Conservation (phyloP, 2,329 filamentous ascomycete species). For the Keithomyces neogunnii region DNA sequence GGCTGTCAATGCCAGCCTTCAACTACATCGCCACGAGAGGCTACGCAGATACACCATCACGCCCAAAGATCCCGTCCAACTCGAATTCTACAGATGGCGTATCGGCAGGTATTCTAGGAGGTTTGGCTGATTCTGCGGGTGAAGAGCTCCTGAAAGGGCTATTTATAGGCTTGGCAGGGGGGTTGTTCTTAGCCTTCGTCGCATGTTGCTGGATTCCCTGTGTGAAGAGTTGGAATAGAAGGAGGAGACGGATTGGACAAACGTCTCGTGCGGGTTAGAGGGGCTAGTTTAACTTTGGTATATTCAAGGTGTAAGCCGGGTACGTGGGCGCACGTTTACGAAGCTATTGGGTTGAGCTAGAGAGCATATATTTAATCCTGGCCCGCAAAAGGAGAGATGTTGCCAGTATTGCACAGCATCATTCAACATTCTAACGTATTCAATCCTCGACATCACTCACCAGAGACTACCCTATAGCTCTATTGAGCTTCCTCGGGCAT, state of each 20-base stretch:
- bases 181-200: background rate
- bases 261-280: background rate
- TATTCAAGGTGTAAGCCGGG: too few relatives aligned
- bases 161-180: background rate
- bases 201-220: constrained; percentile 4
- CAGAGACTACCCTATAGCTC: too few relatives aligned
- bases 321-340: too few relatives aligned
- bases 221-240: background rate
- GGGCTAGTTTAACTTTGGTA: background rate
- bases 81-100: background rate
- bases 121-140: background rate
- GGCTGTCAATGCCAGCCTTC: background rate
- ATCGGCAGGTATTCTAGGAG: background rate
- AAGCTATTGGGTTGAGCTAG: too few relatives aligned
- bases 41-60: background rate
- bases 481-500: too few relatives aligned
- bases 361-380: too few relatives aligned
- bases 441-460: too few relatives aligned
- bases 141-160: constrained; percentile 1
- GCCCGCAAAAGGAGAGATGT: too few relatives aligned
- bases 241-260: background rate
- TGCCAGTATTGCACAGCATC: too few relatives aligned
- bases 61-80: background rate
- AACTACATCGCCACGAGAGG: background rate
- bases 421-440: too few relatives aligned